Evolutionary conservation across 2,329 filamentous ascomycete species (phyloP).

Genomic region (Fusarium siculi): DNA sequence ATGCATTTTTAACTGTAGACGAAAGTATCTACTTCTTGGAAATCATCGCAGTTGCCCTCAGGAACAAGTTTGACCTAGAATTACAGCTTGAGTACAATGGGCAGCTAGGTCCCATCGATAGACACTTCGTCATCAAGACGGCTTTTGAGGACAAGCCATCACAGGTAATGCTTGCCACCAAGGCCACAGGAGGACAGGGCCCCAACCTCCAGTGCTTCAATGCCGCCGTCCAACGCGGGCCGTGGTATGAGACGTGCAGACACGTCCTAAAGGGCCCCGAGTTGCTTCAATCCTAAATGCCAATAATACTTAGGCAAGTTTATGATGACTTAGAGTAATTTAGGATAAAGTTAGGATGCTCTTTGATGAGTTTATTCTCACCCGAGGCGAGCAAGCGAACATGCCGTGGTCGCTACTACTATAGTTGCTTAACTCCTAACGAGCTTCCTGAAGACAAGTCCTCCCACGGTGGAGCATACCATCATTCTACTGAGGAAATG

Average conservation of each 20-base stretch:
- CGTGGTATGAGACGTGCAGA: not conserved
- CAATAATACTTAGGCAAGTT: not conserved
- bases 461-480: not conserved
- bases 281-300: not conserved
- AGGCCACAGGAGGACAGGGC: not conserved
- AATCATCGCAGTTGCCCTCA: not conserved
- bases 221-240: accelerated
- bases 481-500: not conserved
- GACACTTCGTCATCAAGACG: not conserved
- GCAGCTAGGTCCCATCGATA: not conserved
- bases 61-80: not conserved
- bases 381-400: not conserved
- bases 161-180: not conserved
- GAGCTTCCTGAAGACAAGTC: not conserved
- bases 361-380: not conserved
- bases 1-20: not conserved
- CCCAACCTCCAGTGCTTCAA: not conserved
- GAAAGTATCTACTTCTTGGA: not conserved
- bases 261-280: accelerated
- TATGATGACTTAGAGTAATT: not conserved
- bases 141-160: not conserved
- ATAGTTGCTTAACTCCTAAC: not conserved
- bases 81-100: not conserved
- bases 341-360: not conserved
- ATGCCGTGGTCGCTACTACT: accelerated